Evolutionary conservation across 192 early-diverging fungal species (phyloP).

Genomic region (Coemansia sp.): DNA sequence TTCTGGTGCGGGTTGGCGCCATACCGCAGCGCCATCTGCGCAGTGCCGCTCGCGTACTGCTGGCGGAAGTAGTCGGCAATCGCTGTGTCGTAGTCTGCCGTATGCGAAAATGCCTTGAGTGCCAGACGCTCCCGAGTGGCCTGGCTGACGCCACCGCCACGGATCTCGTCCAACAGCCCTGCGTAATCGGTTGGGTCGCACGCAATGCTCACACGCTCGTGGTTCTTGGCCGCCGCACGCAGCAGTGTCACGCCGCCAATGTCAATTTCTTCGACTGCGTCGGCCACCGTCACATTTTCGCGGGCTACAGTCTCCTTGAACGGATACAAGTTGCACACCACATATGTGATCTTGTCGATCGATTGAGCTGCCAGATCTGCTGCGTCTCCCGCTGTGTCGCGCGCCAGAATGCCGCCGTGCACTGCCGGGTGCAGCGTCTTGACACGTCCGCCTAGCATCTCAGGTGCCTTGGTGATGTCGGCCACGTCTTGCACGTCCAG

Average conservation of each 20-base stretch:
- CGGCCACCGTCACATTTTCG: constrained; percentile 82
- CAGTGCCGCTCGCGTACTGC: constrained; percentile 78
- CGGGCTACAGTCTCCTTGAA: constrained; percentile 94
- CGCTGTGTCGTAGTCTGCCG: constrained; percentile 92
- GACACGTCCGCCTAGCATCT: constrained; percentile 98
- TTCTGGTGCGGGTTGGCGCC: constrained; percentile 99
- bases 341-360: constrained; percentile 92
- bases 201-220: constrained; percentile 87
- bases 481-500: constrained; percentile 93
- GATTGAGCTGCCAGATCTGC: constrained; percentile 82
- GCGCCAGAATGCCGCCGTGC: constrained; percentile 95
- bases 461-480: constrained; percentile 95
- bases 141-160: constrained; percentile 64
- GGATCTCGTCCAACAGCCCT: constrained; percentile 73
- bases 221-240: constrained; percentile 99
- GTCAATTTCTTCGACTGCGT: constrained; percentile 98
- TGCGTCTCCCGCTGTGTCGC: constrained; percentile 78
- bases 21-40: constrained; percentile 86
- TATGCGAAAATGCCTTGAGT: constrained; percentile 95
- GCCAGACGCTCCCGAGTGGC: constrained; percentile 77
- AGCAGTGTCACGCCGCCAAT: constrained; percentile 98
- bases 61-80: constrained; percentile 94
- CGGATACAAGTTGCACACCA: constrained; percentile 98
- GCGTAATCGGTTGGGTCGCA: constrained; percentile 93
- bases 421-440: constrained; percentile 99